These are phyloP conservation scores for Elsinoe batatas DNA, from an alignment of 2,329 filamentous ascomycete species.

Conservation along the genomic window DNA sequence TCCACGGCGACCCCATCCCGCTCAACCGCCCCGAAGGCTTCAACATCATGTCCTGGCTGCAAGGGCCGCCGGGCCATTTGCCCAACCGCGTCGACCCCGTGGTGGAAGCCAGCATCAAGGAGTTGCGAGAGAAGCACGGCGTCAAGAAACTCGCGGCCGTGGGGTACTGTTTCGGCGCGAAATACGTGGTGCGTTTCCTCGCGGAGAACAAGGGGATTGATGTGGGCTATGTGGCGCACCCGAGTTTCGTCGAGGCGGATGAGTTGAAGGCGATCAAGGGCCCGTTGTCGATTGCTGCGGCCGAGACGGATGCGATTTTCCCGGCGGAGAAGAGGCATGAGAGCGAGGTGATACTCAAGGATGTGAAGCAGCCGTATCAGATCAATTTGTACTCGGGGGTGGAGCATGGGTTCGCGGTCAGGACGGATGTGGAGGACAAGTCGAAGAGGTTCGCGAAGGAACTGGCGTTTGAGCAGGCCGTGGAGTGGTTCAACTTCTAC, in stretches of 20 bases:
- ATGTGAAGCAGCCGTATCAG: constrained; percentile 54
- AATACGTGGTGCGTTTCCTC: constrained; percentile 54
- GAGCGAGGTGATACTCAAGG: constrained; percentile 50
- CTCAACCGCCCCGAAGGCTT: constrained; percentile 44
- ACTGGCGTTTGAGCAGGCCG: constrained; percentile 67
- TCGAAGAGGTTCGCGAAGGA: constrained; percentile 63
- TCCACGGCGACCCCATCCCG: constrained; percentile 53
- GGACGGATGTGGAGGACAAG: constrained; percentile 51
- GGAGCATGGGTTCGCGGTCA: constrained; percentile 64
- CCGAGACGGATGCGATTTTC: constrained; percentile 54
- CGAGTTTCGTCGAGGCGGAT: constrained; percentile 57
- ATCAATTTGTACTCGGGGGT: constrained; percentile 66
- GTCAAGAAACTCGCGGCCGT: constrained; percentile 38
- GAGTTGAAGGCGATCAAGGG: constrained; percentile 50
- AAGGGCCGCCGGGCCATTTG: constrained; percentile 29
- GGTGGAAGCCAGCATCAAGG: constrained; percentile 37
- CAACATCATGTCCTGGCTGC: constrained; percentile 43
- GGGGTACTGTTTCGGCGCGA: constrained; percentile 43
- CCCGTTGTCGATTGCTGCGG: constrained; percentile 53
- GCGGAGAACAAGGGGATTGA: constrained; percentile 47
- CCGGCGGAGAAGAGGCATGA: constrained; percentile 44
- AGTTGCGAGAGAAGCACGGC: constrained; percentile 41
- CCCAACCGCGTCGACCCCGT: constrained; percentile 43
- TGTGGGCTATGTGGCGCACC: constrained; percentile 66
- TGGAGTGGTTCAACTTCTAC: constrained; percentile 63